Percentiles rank a stretch among this genome's conserved stretches.
Conservation (phyloP, 2,329 filamentous ascomycete species). For the Diaporthe aspalathi region DNA sequence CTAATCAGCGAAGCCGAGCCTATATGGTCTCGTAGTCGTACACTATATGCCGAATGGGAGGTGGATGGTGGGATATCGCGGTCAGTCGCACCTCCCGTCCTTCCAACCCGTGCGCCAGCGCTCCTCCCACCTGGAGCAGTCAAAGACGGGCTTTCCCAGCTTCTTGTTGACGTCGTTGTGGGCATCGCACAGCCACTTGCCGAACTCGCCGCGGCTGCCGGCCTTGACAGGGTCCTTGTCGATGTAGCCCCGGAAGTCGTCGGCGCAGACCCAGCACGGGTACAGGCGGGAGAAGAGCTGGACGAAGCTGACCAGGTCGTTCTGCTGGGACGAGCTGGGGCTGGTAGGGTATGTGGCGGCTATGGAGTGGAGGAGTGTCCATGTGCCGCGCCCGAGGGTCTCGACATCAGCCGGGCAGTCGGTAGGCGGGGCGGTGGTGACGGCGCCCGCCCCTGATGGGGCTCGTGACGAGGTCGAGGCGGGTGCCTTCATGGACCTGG, state of each 20-base stretch:
- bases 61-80: background rate
- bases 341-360: constrained; percentile 84
- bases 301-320: constrained; percentile 82
- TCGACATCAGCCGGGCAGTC: constrained; percentile 95
- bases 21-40: constrained; percentile 21
- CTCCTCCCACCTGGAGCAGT: constrained; percentile 92
- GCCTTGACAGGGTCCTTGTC: constrained; percentile 73
- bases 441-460: constrained; percentile 44
- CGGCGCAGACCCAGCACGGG: constrained; percentile 94
- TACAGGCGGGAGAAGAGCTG: constrained; percentile 86
- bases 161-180: constrained; percentile 91
- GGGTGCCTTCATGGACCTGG: constrained; percentile 56
- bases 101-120: constrained; percentile 93
- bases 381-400: constrained; percentile 84
- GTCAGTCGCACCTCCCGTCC: constrained; percentile 70
- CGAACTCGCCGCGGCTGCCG: constrained; percentile 75
- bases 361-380: constrained; percentile 94
- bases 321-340: constrained; percentile 77
- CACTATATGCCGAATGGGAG: background rate
- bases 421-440: constrained; percentile 50
- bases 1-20: constrained; percentile 2
- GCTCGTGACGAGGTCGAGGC: constrained; percentile 44
- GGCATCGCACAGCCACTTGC: constrained; percentile 84
- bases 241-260: constrained; percentile 90
- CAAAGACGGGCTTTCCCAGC: constrained; percentile 89